Evolutionary conservation across 108 stramenopile genomes (phyloP), one percentile per base, ranked within the genome.

Genomic region (Cafeteria roenbergensis): DNA sequence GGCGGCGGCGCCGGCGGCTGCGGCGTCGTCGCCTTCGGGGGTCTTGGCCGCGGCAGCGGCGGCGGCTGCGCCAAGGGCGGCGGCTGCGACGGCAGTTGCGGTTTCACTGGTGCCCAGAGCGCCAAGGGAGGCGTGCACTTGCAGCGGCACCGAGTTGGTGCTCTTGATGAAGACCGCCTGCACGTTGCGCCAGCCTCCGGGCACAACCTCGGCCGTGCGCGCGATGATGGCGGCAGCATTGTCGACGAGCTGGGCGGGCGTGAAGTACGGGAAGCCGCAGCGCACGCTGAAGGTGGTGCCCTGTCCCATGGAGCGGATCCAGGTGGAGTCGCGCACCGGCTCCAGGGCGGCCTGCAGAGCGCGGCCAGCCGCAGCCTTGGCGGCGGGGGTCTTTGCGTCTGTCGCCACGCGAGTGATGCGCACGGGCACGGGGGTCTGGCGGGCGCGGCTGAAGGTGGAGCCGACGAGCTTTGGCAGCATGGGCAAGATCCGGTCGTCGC

Each of bases 381-480:
- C n/a, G 60, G 33, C 26, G 36, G 25, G 21, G 42, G 2, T 65
- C 32, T 26, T 37, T n/a, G n/a, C n/a, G n/a, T n/a, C n/a, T n/a
- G n/a, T n/a, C n/a, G n/a, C n/a, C n/a, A n/a, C 34, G 1, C 73
- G 60, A 0, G 61, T 67, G 36, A 74, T 55, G n/a, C 26, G 27
- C 1, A 77, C 55, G 3, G 74, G 38, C 31, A 72, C 36, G 26
- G 76, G 74, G 31, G 75, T 71, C 65, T 73, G 75, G 71, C 72
- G 75, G 38, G 31, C 36, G 21, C 31, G 31, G 38, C 70, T 59
- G 68, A 77, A 77, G 0, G 56, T 71, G 57, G 59, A 63, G 17
- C 76, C 76, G n/a, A 75, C 66, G 31, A 74, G 55, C 42, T 74
- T 74, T 27, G 71, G 66, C 36, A 77, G 73, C 70, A 77, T 75